Conservation (phyloP, 2,329 filamentous ascomycete species). For the Aureobasidium sp. region DNA sequence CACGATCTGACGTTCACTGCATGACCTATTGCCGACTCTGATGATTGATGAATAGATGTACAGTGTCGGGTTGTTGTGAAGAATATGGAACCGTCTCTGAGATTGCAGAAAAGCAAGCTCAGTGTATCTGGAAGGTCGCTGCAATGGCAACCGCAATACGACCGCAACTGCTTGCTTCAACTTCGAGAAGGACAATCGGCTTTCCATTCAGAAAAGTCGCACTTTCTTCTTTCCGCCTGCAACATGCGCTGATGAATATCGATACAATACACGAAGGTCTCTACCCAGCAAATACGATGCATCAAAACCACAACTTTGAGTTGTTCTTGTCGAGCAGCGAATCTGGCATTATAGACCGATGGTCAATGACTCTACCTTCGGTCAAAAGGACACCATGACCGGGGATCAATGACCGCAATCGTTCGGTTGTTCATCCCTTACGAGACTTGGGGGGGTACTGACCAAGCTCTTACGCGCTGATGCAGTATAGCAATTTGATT, state of each 20-base stretch:
- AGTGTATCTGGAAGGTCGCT: background rate
- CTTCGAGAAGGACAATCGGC: background rate
- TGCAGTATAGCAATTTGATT: background rate
- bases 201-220: background rate
- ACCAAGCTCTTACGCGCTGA: background rate
- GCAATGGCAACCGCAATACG: background rate
- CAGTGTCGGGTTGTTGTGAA: background rate
- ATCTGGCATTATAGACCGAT: background rate
- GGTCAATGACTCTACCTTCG: background rate
- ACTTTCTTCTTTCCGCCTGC: background rate
- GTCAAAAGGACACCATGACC: background rate
- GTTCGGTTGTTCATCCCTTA: background rate
- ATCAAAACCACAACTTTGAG: background rate
- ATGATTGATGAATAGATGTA: background rate
- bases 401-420: too few relatives aligned
- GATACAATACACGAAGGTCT: background rate
- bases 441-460: background rate
- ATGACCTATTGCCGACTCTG: background rate
- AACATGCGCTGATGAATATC: background rate
- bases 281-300: background rate
- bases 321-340: background rate
- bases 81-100: background rate
- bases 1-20: background rate
- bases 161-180: background rate
- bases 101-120: background rate